Conservation (phyloP, 2,329 filamentous ascomycete species). For the Plectosphaerella cucumerina region DNA sequence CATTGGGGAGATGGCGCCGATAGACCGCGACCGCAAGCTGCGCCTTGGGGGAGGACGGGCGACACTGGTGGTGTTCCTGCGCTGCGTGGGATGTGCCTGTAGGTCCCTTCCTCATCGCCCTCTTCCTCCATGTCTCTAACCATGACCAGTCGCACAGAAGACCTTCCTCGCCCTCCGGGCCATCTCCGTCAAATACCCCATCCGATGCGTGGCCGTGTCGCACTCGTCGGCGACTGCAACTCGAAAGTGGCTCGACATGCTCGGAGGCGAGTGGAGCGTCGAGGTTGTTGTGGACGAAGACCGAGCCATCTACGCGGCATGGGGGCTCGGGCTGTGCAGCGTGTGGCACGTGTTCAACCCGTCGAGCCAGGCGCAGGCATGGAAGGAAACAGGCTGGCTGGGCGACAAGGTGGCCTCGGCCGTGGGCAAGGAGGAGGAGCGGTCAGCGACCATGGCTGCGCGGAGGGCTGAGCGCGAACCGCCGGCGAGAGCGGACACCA, state of each 20-base stretch:
- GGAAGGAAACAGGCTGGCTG: conserved; percentile 52
- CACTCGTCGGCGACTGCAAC: conserved; percentile 55
- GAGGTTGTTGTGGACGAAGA: conserved; percentile 53
- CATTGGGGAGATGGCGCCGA: conserved; percentile 43
- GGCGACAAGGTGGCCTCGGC: conserved; percentile 45
- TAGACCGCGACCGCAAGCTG: conserved; percentile 40
- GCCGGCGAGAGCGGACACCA: conserved; percentile 13
- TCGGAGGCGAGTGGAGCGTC: conserved; percentile 55
- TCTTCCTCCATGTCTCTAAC: conserved; percentile 1
- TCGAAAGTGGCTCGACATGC: conserved; percentile 50
- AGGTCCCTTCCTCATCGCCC: conserved; percentile 20
- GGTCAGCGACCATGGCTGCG: background rate
- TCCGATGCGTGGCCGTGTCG: conserved; percentile 55
- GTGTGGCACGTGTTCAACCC: conserved; percentile 52
- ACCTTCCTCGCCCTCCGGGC: conserved; percentile 52
- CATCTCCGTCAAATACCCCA: conserved; percentile 46
- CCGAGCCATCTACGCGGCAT: conserved; percentile 53
- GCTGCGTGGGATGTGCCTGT: conserved; percentile 54
- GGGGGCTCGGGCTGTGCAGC: conserved; percentile 50
- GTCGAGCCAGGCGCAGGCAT: conserved; percentile 45
- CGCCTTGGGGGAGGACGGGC: conserved; percentile 37
- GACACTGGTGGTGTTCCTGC: conserved; percentile 46
- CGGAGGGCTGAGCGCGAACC: conserved; percentile 15
- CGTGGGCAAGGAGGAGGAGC: conserved; percentile 23
- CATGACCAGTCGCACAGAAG: conserved; percentile 45